Base-by-base conservation (phyloP, 345 rosid species). In the Isatis tinctoria region DNA sequence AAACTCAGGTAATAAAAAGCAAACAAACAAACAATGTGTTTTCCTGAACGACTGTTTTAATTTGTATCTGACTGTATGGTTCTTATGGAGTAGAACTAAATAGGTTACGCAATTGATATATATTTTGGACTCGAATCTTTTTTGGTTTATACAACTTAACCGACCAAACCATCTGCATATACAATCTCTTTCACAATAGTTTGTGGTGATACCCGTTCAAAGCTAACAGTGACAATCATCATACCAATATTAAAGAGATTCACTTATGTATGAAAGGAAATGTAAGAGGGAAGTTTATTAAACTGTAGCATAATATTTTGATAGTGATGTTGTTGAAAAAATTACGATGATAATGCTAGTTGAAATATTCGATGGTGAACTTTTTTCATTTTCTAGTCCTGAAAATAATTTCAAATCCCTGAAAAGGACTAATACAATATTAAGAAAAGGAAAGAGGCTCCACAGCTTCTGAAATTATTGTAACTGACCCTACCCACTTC, bases 401-500 rank as follows among this genome's bases (percentile, higher is more conserved):
- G 41, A 30, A 59, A 18, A 70, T 45, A 57, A 69, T 56, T 32
- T 60, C 24, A 45, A 59, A 61, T 51, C 61, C n/a, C 8, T 22
- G 60, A 37, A 61, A 61, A 37, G 10, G 54, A 52, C 37, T 17
- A 5, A 17, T 3, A 63, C 53, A 41, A 53, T 63, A 57, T 51
- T 66, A 41, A 24, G 44, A 47, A 28, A 54, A 8, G n/a, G 49
- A 64, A 57, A 28, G 58, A n/a, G 5, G 47, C 70, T 84, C 79
- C 72, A 74, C 78, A 57, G 11, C 22, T 65, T 65, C 68, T 43
- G 43, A 41, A 33, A 62, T 49, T 66, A 57, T 43, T 51, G 64
- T 14, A 72, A 74, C 85, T 40, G 83, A 62, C 80, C 85, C 80
- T 56, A 81, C 80, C 84, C 81, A 84, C 27, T 71, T 74, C 60